Evolutionary conservation across 2,329 filamentous ascomycete genomes (phyloP), one percentile per base, ranked within the genome.

Genomic region (Neonectria sp.): DNA sequence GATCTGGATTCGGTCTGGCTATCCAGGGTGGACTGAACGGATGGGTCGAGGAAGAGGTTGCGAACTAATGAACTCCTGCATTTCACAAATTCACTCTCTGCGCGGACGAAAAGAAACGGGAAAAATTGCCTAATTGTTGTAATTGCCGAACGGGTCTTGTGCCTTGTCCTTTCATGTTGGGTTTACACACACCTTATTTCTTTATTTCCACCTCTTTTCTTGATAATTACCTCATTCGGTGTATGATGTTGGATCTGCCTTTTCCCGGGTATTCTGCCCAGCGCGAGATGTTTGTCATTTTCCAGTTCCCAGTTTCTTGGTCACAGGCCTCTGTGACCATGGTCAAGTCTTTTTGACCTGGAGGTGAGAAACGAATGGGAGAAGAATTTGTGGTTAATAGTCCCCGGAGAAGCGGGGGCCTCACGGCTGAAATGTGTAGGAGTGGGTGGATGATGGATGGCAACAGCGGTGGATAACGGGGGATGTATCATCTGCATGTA

Each of bases 11-110:
- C 66, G 89, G 89, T 31, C 83, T 91, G 13, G 89, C 88, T 43
- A 90, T 91, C 61, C 89, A 91, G 76, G 86, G 89, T 68, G 88
- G 88, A 7, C 79, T 92, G 72, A 91, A 91, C 71, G 90, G 90
- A 61, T 92, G 90, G 90, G 89, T 89, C 40, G 90, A 92, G 79
- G 90, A 92, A 77, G 89, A 90, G 78, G 87, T 90, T 70, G 85
- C 86, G 65, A 90, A 90, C 81, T 90, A 80, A 82, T 68, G 67
- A 68, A 65, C 60, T 69, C 60, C 57, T 69, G 58, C 59, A 73
- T 74, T 68, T 75, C 72, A 73, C 72, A 73, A 67, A 49, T 68
- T 70, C 64, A 65, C 45, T 72, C 69, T 70, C 56, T 63, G 66
- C 63, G 63, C 67, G 62, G 62, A 63, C 61, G 67, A 74, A 68